These are phyloP conservation scores for Pezicula carpinea DNA, from an alignment of 2,329 filamentous ascomycete species.

Conservation along the genomic window DNA sequence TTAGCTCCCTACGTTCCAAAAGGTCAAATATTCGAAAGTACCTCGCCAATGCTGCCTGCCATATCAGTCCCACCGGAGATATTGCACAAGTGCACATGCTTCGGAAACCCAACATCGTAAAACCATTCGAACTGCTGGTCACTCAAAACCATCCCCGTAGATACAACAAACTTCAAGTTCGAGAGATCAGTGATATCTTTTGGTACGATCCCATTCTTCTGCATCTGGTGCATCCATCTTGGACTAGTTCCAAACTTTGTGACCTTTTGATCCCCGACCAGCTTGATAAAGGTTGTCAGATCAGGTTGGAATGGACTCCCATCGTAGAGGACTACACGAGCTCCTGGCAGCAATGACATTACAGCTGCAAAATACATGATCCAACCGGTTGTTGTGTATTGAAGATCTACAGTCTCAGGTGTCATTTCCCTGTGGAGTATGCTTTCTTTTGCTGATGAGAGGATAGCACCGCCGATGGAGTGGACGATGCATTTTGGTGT, in stretches of 20 bases:
- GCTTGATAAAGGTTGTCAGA: constrained; percentile 54
- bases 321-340: constrained; percentile 69
- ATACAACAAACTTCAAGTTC: constrained; percentile 55
- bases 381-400: constrained; percentile 70
- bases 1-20: not conserved
- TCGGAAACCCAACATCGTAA: constrained; percentile 63
- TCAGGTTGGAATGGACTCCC: constrained; percentile 76
- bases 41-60: constrained; percentile 55
- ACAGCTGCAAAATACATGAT: constrained; percentile 77
- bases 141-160: constrained; percentile 78
- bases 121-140: constrained; percentile 78
- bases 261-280: constrained; percentile 58
- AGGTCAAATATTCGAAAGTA: constrained; percentile 49
- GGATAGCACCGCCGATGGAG: constrained; percentile 58
- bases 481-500: constrained; percentile 85
- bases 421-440: constrained; percentile 44
- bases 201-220: constrained; percentile 59
- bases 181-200: constrained; percentile 55
- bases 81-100: constrained; percentile 62
- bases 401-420: constrained; percentile 40
- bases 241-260: constrained; percentile 74
- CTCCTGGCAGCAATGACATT: constrained; percentile 53
- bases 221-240: constrained; percentile 69
- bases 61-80: constrained; percentile 77
- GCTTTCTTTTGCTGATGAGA: constrained; percentile 59